Conservation (phyloP, 2,329 filamentous ascomycete genomes). For the Xylaria sp. region DNA sequence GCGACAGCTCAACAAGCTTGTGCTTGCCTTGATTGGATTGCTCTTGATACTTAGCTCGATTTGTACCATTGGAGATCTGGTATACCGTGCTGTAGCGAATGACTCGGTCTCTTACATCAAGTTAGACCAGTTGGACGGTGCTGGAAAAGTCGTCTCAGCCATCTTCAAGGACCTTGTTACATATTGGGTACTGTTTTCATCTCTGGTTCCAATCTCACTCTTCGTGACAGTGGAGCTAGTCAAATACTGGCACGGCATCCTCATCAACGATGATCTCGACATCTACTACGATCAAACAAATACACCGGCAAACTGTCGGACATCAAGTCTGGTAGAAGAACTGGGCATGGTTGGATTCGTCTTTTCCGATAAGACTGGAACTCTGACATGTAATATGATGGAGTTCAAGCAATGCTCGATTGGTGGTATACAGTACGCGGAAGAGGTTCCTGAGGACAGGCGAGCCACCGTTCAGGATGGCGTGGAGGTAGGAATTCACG, state of each 20-base stretch:
- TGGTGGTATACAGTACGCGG: slow-evolving; percentile 91
- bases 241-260: slow-evolving; percentile 97
- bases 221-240: slow-evolving; percentile 98
- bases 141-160: slow-evolving; percentile 69
- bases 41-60: slow-evolving; percentile 86
- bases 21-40: slow-evolving; percentile 87
- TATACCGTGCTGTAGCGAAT: slow-evolving; percentile 74
- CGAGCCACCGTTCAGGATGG: slow-evolving; percentile 82
- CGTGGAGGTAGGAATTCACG: slow-evolving; percentile 80
- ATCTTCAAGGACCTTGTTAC: slow-evolving; percentile 97
- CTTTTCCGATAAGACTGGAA: slow-evolving; percentile 98
- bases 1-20: slow-evolving; percentile 90
- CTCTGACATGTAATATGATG: slow-evolving; percentile 98
- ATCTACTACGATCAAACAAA: slow-evolving; percentile 98
- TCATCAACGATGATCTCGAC: slow-evolving; percentile 97
- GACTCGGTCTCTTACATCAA: slow-evolving; percentile 77
- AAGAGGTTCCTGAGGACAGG: slow-evolving; percentile 90
- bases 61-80: slow-evolving; percentile 89
- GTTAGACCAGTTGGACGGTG: slow-evolving; percentile 68
- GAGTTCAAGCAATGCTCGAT: slow-evolving; percentile 97
- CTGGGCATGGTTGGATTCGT: slow-evolving; percentile 98
- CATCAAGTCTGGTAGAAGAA: slow-evolving; percentile 95
- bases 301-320: slow-evolving; percentile 94
- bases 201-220: slow-evolving; percentile 94
- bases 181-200: slow-evolving; percentile 98